Percentiles rank a stretch among this genome's conserved stretches.
phyloP scores from a whole-genome alignment of 1,284 basidiomycete species.

The Phellopilus nigrolimitatus region DNA sequence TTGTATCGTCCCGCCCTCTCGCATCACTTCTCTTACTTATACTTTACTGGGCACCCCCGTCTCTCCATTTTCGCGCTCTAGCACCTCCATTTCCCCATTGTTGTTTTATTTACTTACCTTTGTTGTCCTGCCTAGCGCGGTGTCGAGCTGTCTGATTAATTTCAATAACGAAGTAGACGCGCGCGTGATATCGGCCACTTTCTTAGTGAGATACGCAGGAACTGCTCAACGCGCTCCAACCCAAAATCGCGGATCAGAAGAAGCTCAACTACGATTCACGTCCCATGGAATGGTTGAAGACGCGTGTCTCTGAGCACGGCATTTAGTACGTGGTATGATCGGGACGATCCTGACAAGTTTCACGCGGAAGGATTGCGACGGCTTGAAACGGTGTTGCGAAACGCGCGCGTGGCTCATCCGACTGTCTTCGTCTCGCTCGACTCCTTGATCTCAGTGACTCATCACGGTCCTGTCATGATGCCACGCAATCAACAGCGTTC shows the following conservation, averaged over 20 bases:
- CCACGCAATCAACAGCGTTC: too few relatives aligned
- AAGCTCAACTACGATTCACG: not conserved
- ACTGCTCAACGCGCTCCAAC: not conserved
- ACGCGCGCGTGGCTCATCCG: too few relatives aligned
- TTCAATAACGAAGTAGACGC: not conserved
- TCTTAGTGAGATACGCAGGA: not conserved
- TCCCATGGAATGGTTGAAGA: not conserved
- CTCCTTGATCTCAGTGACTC: too few relatives aligned
- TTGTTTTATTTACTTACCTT: not conserved
- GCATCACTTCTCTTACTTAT: not conserved
- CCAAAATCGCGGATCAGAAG: not conserved
- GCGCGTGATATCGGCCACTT: not conserved
- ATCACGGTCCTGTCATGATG: too few relatives aligned
- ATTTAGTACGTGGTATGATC: not conserved
- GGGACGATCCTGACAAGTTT: not conserved
- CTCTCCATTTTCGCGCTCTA: not conserved
- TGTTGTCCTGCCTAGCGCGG: not conserved
- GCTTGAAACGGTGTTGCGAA: too few relatives aligned
- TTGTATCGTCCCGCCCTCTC: not conserved
- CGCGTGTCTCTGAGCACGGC: not conserved
- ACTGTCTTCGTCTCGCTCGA: too few relatives aligned
- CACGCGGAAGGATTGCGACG: not conserved
- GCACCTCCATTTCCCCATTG: not conserved
- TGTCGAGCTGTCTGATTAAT: not conserved
- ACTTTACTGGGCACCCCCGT: too few relatives aligned